A percentile compares a stretch with the other conserved stretches of the same genome.
phyloP scores from a whole-genome alignment of 2,329 filamentous ascomycete genomes.

The Aspergillus chevalieri region DNA sequence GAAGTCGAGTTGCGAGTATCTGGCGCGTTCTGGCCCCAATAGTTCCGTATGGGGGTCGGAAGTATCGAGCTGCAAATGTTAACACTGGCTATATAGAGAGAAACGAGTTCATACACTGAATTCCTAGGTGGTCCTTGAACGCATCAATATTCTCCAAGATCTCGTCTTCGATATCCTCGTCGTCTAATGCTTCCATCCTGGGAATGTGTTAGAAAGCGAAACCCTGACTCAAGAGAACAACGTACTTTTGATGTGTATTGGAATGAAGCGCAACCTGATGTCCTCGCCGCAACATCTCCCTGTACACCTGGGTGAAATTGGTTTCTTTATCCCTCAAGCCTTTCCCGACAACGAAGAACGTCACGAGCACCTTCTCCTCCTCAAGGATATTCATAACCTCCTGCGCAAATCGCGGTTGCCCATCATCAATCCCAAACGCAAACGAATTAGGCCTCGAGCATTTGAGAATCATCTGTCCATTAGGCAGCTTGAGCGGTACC shows the following conservation, averaged over 20 bases:
- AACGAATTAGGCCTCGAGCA: conserved; percentile 65
- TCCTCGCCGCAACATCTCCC: conserved; percentile 55
- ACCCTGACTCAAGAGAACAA: not conserved
- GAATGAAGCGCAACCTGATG: conserved; percentile 66
- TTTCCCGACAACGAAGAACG: conserved; percentile 64
- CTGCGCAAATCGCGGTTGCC: conserved; percentile 54
- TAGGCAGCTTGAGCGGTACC: conserved; percentile 56
- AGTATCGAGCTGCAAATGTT: conserved; percentile 45
- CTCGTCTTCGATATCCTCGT: conserved; percentile 32
- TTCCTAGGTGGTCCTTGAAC: conserved; percentile 24
- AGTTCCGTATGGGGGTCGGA: conserved; percentile 64
- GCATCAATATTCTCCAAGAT: conserved; percentile 29
- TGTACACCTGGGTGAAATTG: conserved; percentile 59
- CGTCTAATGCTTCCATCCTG: conserved; percentile 32
- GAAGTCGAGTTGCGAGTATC: conserved; percentile 49
- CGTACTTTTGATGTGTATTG: conserved; percentile 59
- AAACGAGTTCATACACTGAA: conserved; percentile 27
- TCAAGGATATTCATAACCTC: conserved; percentile 57
- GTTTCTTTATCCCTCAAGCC: conserved; percentile 54
- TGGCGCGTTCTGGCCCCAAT: conserved; percentile 62
- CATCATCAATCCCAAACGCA: conserved; percentile 68
- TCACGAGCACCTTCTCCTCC: conserved; percentile 58
- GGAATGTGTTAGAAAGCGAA: not conserved
- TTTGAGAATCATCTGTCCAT: conserved; percentile 55
- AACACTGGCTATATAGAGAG: not conserved